Evolutionary conservation across 2,329 filamentous ascomycete genomes (phyloP).

Genomic region (Penicillium sclerotigenum): DNA sequence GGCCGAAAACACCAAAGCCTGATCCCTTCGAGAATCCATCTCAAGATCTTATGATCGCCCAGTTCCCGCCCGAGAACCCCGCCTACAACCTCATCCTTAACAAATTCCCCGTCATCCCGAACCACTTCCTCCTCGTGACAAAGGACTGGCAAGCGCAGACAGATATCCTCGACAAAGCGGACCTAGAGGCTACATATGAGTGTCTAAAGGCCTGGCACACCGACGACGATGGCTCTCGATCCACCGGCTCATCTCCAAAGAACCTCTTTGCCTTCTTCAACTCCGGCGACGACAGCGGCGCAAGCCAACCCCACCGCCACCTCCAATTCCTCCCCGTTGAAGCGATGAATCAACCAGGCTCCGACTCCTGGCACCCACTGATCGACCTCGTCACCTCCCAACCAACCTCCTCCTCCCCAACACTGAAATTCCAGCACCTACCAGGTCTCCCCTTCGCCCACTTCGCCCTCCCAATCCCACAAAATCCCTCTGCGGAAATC

Average conservation of each 20-base stretch:
- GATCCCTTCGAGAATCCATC: slow-evolving; percentile 48
- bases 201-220: slow-evolving; percentile 43
- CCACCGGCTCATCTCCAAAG: slow-evolving; percentile 2
- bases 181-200: slow-evolving; percentile 42
- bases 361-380: slow-evolving; percentile 47
- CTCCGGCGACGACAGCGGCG: slow-evolving; percentile 48
- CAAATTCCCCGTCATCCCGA: slow-evolving; percentile 49
- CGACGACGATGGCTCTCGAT: neutral
- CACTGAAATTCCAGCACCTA: slow-evolving; percentile 24
- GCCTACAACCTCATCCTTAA: slow-evolving; percentile 46
- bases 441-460: slow-evolving; percentile 50
- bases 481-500: slow-evolving; percentile 38
- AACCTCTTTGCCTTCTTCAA: slow-evolving; percentile 51
- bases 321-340: slow-evolving; percentile 49
- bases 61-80: slow-evolving; percentile 35
- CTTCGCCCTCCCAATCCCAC: slow-evolving; percentile 45
- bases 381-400: slow-evolving; percentile 39
- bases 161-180: slow-evolving; percentile 42
- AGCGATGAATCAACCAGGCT: slow-evolving; percentile 39
- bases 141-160: slow-evolving; percentile 44
- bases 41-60: slow-evolving; percentile 41
- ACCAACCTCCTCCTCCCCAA: slow-evolving; percentile 10
- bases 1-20: slow-evolving; percentile 29
- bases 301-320: slow-evolving; percentile 49
- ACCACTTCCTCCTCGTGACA: slow-evolving; percentile 51